Base-by-base conservation (phyloP, 495 filamentous ascomycete species). In the Penicillium verhagenii region DNA sequence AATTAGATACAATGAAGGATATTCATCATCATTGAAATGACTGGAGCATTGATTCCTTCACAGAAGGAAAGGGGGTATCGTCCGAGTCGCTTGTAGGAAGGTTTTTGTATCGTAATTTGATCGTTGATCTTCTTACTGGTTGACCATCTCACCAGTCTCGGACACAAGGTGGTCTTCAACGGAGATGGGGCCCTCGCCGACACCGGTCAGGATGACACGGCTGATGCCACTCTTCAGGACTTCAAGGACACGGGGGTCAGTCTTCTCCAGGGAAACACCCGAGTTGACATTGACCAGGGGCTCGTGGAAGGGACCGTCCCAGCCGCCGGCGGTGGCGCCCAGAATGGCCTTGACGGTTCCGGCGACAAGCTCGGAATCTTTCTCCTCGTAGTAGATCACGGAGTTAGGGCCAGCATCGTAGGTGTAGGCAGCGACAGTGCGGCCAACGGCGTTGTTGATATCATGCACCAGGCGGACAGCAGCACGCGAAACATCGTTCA, bases 341-440 rank as follows among this genome's bases (percentile, higher is more conserved):
- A 79, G 67, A 35, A 76, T 72, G 19, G 71, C 70, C 61, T 79
- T 77, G 68, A 97, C 86, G 2, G 82, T 81, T 4, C 89, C 91
- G 1, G 87, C 75, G 18, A 98, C 87, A 5, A 80, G 67, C 21
- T 74, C 79, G 45, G 85, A 82, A 61, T 92, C 82, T 79, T 89
- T 76, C 71, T 91, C 88, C 26, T 89, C 81, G 58, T 92, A 97
- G 72, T 97, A 99, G 39, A 99, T 85, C 25, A 99, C 94, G 26
- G 90, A 89, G 68, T 99, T 99, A 58, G 94, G 95, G 40, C 94
- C 94, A 1, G 94, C 94, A 71, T 99, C 94, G 66, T 96, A 99
- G 0, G 94, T 99, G 70, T 99, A 99, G 18, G 94, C 93, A 9
- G 88, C 89, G 3, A 97, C 80, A 1, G 77, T 83, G 72, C 82